Percentiles rank a stretch among this genome's conserved stretches.
These are phyloP conservation scores for Diaporthe batatas DNA, from an alignment of 2,329 filamentous ascomycete species.

Conservation along the genomic window DNA sequence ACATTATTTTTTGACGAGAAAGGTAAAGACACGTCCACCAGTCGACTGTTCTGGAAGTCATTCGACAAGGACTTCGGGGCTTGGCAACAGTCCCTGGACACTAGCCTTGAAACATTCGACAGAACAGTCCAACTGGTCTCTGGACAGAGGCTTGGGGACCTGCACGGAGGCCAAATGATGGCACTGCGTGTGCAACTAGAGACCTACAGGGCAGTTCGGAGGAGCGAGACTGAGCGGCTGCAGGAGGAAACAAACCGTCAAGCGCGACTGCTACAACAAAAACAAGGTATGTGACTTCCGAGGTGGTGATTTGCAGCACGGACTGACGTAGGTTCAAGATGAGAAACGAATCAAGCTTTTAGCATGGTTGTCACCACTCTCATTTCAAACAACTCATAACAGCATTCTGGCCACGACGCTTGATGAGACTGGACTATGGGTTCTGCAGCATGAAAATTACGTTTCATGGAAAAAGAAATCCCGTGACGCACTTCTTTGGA, in stretches of 20 bases:
- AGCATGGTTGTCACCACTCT: not conserved
- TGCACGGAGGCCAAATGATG: slow-evolving; percentile 21
- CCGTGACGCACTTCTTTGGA: slow-evolving; percentile 4
- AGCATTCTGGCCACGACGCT: slow-evolving; percentile 6
- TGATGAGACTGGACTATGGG: not conserved
- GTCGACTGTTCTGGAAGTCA: not conserved
- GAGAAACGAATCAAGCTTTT: not conserved
- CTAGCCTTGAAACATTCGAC: slow-evolving; percentile 1
- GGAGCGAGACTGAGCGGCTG: not conserved
- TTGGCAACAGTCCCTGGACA: not conserved
- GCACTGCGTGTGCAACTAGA: not conserved
- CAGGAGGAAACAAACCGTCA: not conserved
- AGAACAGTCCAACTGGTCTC: slow-evolving; percentile 1
- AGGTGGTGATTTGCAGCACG: not conserved
- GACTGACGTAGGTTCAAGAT: not conserved
- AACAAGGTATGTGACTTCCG: not conserved
- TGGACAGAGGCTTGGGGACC: not conserved
- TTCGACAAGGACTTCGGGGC: slow-evolving; percentile 28
- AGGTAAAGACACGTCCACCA: not conserved
- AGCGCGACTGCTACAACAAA: not conserved
- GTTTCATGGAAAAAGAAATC: not conserved
- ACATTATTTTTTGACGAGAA: not conserved
- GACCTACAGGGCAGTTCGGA: not conserved
- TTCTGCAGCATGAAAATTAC: slow-evolving; percentile 2
- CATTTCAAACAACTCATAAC: slow-evolving; percentile 13